phyloP scores from a whole-genome alignment of 495 filamentous ascomycete species.

The Chaetomidium leptoderma region DNA sequence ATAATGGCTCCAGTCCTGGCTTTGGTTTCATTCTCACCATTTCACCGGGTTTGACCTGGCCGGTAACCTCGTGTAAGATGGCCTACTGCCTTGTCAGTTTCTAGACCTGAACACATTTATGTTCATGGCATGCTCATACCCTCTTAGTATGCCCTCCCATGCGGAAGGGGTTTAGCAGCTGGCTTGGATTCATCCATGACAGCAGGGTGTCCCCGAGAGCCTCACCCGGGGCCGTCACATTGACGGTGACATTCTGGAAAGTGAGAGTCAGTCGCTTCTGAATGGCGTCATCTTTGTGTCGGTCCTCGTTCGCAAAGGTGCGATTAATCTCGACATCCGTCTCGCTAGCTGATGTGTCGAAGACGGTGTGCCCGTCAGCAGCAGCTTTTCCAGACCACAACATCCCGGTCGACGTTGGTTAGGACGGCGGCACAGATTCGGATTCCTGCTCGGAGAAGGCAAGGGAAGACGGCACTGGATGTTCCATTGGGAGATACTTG shows the following conservation, averaged over 20 bases:
- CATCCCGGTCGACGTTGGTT: not conserved
- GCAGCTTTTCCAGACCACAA: not conserved
- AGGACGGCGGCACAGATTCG: not conserved
- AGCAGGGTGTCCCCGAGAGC: not conserved
- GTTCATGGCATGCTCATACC: not conserved
- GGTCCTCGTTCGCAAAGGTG: not conserved
- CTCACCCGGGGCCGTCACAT: conserved; percentile 4
- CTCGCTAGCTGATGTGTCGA: not conserved
- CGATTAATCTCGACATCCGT: conserved; percentile 4
- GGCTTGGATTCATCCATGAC: conserved; percentile 1
- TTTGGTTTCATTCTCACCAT: conserved; percentile 2
- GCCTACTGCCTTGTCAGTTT: conserved; percentile 1
- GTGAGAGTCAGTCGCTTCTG: conserved; percentile 4
- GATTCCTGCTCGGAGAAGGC: not conserved
- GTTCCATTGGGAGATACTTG: not conserved
- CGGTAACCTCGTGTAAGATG: conserved; percentile 67
- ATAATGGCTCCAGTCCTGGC: not conserved
- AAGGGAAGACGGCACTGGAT: not conserved
- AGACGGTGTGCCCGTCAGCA: not conserved
- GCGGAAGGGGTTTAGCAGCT: not conserved
- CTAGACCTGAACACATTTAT: not conserved
- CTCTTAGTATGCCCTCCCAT: not conserved
- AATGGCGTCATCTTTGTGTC: not conserved
- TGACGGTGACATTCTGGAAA: conserved; percentile 7
- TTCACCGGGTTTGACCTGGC: conserved; percentile 66